These are phyloP conservation scores for Mycena rebaudengoi DNA, from an alignment of 768 basidiomycete genomes.

Conservation along the genomic window DNA sequence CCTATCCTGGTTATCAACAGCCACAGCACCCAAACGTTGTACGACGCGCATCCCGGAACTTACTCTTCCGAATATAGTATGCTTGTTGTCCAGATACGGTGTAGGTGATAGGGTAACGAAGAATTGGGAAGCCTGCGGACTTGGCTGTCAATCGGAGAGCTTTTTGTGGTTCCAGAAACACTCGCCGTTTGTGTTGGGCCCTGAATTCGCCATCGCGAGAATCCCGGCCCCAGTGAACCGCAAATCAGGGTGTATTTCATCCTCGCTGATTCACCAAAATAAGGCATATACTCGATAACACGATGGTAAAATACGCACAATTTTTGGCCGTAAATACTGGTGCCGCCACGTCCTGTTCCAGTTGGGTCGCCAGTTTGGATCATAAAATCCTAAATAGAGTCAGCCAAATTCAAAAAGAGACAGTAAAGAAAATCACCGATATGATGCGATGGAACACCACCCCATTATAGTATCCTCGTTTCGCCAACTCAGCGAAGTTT, in stretches of 20 bases:
- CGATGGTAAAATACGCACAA: conserved; percentile 68
- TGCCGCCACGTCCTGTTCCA: conserved; percentile 92
- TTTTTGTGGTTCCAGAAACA: not conserved
- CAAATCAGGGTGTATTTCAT: conserved; percentile 90
- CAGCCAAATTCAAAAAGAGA: not conserved
- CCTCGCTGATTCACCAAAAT: conserved; percentile 62
- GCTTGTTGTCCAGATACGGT: conserved; percentile 84
- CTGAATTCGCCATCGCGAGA: conserved; percentile 97
- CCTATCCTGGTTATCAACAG: conserved; percentile 89
- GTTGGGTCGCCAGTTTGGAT: conserved; percentile 96
- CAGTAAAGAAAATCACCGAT: conserved; percentile 57
- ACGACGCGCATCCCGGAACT: conserved; percentile 91
- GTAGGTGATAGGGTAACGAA: conserved; percentile 89
- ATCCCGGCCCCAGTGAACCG: conserved; percentile 97
- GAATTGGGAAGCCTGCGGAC: conserved; percentile 87
- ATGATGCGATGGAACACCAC: conserved; percentile 93
- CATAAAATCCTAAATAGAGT: conserved; percentile 88
- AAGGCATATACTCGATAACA: not conserved
- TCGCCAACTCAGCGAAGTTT: conserved; percentile 93
- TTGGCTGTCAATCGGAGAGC: conserved; percentile 12
- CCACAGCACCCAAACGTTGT: conserved; percentile 90
- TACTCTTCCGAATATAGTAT: conserved; percentile 93
- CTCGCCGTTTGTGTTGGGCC: conserved; percentile 87
- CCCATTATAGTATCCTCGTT: conserved; percentile 91
- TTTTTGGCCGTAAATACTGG: conserved; percentile 88